Percentiles rank a stretch among this genome's conserved stretches.
Evolutionary conservation across 345 rosid species (phyloP).

Genomic region (Punica granatum): DNA sequence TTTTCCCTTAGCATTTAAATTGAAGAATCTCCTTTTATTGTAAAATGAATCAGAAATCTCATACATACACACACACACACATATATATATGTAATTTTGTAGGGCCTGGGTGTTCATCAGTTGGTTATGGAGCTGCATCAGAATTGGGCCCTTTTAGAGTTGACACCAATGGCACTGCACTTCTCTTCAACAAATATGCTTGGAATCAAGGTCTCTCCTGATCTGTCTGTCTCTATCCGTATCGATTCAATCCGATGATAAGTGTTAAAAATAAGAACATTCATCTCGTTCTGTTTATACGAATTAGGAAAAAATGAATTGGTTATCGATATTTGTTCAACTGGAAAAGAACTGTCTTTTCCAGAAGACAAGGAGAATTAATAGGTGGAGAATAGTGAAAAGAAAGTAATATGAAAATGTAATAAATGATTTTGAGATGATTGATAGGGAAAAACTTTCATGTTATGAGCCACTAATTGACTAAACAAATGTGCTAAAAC

Average conservation of each 20-base stretch:
- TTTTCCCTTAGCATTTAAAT: not conserved
- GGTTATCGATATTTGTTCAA: too few relatives aligned
- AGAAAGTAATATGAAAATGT: not conserved
- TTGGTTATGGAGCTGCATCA: conserved; percentile 59
- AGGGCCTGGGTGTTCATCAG: conserved; percentile 70
- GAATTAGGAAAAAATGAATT: too few relatives aligned
- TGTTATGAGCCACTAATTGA: not conserved
- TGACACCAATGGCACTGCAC: conserved; percentile 32
- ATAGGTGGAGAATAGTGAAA: too few relatives aligned
- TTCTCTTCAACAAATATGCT: conserved; percentile 38
- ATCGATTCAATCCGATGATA: too few relatives aligned
- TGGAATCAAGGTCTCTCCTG: conserved; percentile 46
- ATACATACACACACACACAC: too few relatives aligned
- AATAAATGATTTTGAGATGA: not conserved
- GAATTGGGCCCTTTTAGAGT: conserved; percentile 57
- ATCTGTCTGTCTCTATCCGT: not conserved
- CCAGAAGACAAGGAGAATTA: too few relatives aligned
- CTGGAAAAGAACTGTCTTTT: too few relatives aligned
- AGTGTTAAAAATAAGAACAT: too few relatives aligned
- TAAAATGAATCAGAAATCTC: not conserved
- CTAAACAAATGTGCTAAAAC: not conserved
- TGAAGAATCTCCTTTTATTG: not conserved
- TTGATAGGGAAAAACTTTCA: not conserved
- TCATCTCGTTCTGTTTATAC: too few relatives aligned
- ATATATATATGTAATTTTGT: not conserved